phyloP scores from a whole-genome alignment of 2,329 filamentous ascomycete genomes.

The Gnomoniopsis sp. region DNA sequence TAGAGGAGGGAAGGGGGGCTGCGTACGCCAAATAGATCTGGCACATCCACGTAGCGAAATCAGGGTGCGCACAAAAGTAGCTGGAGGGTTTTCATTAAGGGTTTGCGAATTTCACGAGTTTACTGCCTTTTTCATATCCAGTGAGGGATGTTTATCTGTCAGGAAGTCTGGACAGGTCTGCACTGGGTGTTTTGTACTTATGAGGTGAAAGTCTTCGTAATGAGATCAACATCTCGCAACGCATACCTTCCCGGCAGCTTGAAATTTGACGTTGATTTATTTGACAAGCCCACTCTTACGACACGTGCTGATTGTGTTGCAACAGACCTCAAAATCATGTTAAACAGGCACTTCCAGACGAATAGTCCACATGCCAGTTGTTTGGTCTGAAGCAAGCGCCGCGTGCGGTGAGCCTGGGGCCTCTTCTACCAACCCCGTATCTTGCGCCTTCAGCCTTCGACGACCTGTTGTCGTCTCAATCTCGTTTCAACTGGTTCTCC shows the following conservation, averaged over 20 bases:
- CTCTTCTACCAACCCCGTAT: no score
- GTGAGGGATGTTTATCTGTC: slow-evolving; percentile 3
- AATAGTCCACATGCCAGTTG: no score
- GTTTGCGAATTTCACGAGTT: slow-evolving; percentile 18
- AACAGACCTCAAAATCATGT: no score
- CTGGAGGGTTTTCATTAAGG: slow-evolving; percentile 13
- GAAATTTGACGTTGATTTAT: neutral
- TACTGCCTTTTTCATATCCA: slow-evolving; percentile 16
- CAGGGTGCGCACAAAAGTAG: slow-evolving; percentile 18
- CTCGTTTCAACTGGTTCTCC: no score
- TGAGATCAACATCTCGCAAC: slow-evolving; percentile 16
- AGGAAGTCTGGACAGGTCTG: slow-evolving; percentile 16
- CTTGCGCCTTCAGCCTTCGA: no score
- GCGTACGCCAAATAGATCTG: slow-evolving; percentile 14
- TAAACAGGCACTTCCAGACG: no score
- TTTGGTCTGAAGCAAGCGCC: no score
- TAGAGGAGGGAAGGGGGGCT: slow-evolving; percentile 19
- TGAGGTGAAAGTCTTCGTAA: slow-evolving; percentile 12
- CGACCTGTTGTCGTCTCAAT: no score
- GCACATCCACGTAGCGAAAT: slow-evolving; percentile 12
- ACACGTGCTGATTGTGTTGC: no score
- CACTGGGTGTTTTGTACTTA: slow-evolving; percentile 17
- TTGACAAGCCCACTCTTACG: neutral
- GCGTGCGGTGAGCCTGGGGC: no score
- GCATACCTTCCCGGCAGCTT: neutral